These are phyloP conservation scores for Vanrija humicola DNA, from an alignment of 1,284 basidiomycete genomes.

Conservation along the genomic window DNA sequence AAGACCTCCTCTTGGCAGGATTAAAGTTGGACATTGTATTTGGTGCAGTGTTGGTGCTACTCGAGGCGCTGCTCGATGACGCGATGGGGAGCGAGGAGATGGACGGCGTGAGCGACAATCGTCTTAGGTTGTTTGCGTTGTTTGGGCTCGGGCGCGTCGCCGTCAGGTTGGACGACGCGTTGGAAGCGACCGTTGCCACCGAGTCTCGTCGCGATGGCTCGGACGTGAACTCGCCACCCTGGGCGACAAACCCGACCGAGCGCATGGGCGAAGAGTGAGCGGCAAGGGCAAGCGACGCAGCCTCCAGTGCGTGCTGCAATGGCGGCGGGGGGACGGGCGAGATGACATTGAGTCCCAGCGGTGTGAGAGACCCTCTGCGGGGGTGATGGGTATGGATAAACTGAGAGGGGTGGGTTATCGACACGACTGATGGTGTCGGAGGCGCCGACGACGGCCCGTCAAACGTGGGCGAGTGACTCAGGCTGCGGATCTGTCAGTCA, in stretches of 20 bases:
- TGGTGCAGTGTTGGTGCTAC: constrained; percentile 9
- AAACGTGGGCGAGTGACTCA: constrained; percentile 1
- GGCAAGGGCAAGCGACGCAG: neutral
- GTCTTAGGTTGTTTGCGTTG: constrained; percentile 7
- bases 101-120: constrained; percentile 39
- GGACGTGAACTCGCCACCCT: neutral
- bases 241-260: constrained; percentile 30
- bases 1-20: constrained; percentile 25
- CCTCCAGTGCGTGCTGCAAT: constrained; percentile 3
- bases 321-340: constrained; percentile 40
- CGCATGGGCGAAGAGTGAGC: constrained; percentile 18
- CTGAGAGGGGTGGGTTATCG: constrained; percentile 43
- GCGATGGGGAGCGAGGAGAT: constrained; percentile 15
- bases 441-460: constrained; percentile 43
- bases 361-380: constrained; percentile 44
- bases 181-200: constrained; percentile 22
- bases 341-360: constrained; percentile 46
- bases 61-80: no score
- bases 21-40: constrained; percentile 7
- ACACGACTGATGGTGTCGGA: constrained; percentile 37
- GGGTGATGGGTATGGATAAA: constrained; percentile 51
- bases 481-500: no score
- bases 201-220: constrained; percentile 15
- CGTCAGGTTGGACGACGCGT: constrained; percentile 35
- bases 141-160: constrained; percentile 22